A percentile compares a stretch with the other conserved stretches of the same genome.
Evolutionary conservation across 495 filamentous ascomycete species (phyloP).

Genomic region (Cercophora newfieldiana): DNA sequence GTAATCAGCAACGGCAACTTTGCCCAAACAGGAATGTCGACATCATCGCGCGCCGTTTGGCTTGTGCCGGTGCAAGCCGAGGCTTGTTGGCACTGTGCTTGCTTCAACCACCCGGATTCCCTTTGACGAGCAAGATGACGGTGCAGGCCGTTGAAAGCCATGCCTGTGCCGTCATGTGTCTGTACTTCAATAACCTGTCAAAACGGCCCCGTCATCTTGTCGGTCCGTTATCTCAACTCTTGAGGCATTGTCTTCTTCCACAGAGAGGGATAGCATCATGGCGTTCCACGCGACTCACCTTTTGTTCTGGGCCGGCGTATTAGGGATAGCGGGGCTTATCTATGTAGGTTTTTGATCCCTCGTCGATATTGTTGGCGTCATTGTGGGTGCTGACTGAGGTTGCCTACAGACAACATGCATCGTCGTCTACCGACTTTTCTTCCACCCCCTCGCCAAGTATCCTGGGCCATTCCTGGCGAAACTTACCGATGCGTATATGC

Average conservation of each 20-base stretch:
- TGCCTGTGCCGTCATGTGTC: not conserved
- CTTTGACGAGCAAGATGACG: not conserved
- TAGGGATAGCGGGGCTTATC: conserved; percentile 18
- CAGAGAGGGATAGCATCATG: conserved; percentile 19
- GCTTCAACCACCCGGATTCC: not conserved
- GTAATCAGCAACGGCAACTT: not conserved
- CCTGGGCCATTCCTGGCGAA: conserved; percentile 62
- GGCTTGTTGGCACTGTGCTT: not conserved
- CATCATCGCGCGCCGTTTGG: conserved; percentile 22
- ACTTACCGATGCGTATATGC: conserved; percentile 55
- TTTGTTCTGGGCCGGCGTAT: conserved; percentile 33
- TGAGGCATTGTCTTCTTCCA: not conserved
- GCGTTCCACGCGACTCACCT: conserved; percentile 28
- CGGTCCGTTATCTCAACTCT: not conserved
- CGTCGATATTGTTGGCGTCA: not conserved
- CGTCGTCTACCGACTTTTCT: conserved; percentile 54
- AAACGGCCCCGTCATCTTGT: not conserved
- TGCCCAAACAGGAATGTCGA: conserved; percentile 25
- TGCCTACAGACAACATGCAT: conserved; percentile 30
- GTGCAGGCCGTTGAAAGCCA: not conserved
- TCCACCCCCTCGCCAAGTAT: conserved; percentile 68
- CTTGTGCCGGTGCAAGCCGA: conserved; percentile 35
- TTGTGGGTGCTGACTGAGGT: not conserved
- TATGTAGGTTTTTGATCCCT: conserved; percentile 24
- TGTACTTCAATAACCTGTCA: not conserved